A percentile compares a stretch with the other conserved stretches of the same genome.
Evolutionary conservation across 257 asterid species (phyloP).

Genomic region (Solanum chiquidenum): DNA sequence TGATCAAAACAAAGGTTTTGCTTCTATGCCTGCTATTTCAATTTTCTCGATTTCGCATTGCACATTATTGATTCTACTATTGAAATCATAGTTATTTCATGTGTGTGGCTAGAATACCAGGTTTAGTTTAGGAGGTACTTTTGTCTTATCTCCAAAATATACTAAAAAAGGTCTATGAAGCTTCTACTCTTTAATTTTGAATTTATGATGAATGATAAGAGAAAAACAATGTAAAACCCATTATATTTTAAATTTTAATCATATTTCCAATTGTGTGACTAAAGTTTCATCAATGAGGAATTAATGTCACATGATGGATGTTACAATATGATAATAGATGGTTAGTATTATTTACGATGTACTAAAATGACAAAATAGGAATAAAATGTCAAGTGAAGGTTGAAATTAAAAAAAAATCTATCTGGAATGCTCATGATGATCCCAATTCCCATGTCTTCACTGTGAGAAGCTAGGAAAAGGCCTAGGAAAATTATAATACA

Average conservation of each 20-base stretch:
- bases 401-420: too few species aligned
- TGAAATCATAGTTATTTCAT: background rate
- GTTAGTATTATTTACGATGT: background rate
- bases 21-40: background rate
- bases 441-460: background rate
- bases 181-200: background rate
- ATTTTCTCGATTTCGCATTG: background rate
- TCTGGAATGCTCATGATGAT: background rate
- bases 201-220: background rate
- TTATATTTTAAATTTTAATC: too few species aligned
- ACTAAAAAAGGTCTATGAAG: too few species aligned
- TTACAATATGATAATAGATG: background rate
- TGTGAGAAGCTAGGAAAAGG: background rate
- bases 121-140: background rate
- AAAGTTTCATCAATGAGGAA: too few species aligned
- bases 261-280: background rate
- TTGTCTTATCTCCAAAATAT: background rate
- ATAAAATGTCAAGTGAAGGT: too few species aligned
- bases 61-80: background rate
- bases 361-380: background rate
- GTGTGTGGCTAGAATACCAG: background rate
- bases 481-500: background rate
- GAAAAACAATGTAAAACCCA: background rate
- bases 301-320: background rate
- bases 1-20: background rate